phyloP scores from a whole-genome alignment of 805 yeast genomes.

The Saturnispora bothae region DNA sequence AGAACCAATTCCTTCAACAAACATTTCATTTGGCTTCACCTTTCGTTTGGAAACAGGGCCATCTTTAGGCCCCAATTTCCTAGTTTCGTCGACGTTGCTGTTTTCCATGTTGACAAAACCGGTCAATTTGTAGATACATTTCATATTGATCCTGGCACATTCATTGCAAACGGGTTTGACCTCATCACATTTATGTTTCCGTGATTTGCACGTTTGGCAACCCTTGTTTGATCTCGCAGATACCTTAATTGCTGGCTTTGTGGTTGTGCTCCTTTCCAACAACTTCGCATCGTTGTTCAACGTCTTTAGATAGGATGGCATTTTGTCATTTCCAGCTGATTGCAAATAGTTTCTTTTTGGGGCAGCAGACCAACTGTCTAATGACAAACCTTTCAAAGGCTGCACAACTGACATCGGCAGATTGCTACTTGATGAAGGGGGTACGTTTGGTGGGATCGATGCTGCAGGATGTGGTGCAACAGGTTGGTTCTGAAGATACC shows the following conservation, averaged over 20 bases:
- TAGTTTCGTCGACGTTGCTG: neutral
- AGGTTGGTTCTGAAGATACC: no score
- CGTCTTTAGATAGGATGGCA: no score
- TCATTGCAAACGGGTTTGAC: constrained; percentile 37
- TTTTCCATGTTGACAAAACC: constrained; percentile 7
- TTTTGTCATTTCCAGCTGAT: no score
- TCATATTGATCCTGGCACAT: constrained; percentile 10
- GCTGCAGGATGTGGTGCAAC: no score
- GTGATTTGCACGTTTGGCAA: constrained; percentile 41
- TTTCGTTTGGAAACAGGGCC: neutral
- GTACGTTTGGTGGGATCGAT: no score
- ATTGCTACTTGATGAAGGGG: no score
- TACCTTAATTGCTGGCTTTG: constrained; percentile 22
- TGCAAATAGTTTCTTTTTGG: no score
- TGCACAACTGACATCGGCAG: no score
- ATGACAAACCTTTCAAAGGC: no score
- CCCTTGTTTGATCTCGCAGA: constrained; percentile 32
- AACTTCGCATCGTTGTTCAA: constrained; percentile 6
- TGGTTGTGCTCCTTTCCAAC: constrained; percentile 8
- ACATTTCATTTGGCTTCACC: constrained; percentile 3
- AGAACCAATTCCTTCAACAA: constrained; percentile 6
- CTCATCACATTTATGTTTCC: constrained; percentile 49
- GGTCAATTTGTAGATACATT: constrained; percentile 6
- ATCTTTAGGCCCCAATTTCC: neutral
- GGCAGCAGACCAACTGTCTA: no score